phyloP scores from a whole-genome alignment of 192 early-diverging fungal genomes.

The Allomyces macrogynus region DNA sequence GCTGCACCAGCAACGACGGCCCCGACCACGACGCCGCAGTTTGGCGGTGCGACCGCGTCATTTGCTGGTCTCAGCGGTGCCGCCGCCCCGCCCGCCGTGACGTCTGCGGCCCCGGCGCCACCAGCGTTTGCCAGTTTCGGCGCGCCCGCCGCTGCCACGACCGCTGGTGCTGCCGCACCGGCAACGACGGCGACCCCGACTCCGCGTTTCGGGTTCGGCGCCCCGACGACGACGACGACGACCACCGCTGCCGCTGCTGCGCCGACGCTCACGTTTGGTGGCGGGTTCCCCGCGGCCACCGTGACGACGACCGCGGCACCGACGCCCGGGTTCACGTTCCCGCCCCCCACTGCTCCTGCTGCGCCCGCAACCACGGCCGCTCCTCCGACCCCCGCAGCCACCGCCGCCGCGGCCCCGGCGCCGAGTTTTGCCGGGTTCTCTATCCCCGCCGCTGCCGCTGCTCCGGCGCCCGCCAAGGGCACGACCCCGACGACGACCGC shows the following conservation, averaged over 20 bases:
- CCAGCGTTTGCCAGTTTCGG: neutral
- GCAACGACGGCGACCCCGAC: neutral
- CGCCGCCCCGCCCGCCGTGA: neutral
- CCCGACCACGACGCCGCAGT: neutral
- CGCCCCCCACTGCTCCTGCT: constrained; percentile 14
- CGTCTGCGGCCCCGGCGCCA: neutral
- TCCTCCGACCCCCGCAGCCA: constrained; percentile 14
- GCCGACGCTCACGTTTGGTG: neutral
- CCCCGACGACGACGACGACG: neutral
- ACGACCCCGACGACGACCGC: no score
- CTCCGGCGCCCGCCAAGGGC: no score
- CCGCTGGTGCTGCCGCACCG: neutral
- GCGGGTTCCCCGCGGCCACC: no score
- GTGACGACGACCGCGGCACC: no score
- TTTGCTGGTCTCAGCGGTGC: neutral
- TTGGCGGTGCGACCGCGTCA: neutral
- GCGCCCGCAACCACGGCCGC: constrained; percentile 13
- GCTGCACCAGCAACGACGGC: neutral
- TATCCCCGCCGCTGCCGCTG: no score
- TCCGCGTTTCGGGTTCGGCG: neutral
- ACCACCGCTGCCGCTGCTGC: neutral
- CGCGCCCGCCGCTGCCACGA: neutral
- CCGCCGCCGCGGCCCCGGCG: constrained; percentile 12
- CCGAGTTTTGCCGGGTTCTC: no score
- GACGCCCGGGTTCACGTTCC: constrained; percentile 4